Base-by-base conservation (phyloP, 1,284 basidiomycete genomes). In the Paramarasmius palmivorus region DNA sequence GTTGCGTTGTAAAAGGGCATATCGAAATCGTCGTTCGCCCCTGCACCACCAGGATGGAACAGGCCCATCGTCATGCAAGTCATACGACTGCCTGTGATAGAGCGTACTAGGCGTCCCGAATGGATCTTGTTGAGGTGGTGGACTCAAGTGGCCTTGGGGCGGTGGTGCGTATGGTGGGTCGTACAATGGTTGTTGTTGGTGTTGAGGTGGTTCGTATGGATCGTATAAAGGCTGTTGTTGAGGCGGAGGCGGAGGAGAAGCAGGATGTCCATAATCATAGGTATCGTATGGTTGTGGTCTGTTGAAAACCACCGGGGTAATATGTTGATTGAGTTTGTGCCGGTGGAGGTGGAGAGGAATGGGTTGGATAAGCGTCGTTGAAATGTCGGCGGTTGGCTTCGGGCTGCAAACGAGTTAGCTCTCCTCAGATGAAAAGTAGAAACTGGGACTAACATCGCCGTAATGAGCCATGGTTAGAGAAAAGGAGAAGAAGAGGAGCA, bases 301-400 rank as follows among this genome's bases (percentile, higher is more conserved):
- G 48, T 40, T 29, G 59, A 50, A 10, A 61, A 2, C 54, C 49
- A 38, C 58, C 59, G 9, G 57, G 60, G 35, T 60, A 59, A 26
- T 48, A 42, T 19, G 36, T 50, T 32, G 51, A 52, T 14, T 51
- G 56, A 32, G 50, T 50, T 22, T 45, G 55, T 15, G 52, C 70
- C 68, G 36, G 68, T 65, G 14, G 70, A 58, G 37, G 67, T 60
- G 17, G 53, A 37, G 29, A 19, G n/a, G 42, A 8, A 58, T 80
- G 77, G 10, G 75, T 73, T 54, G 65, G 66, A 61, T 80, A 82
- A 2, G 82, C 81, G 55, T 86, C 83, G 59, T 83, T 83, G 63
- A 82, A 83, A 52, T 74, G 75, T 36, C 77, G 65, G 15, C 68
- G 72, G 56, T 83, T 82, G 7, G 73, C 77, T 63, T 86, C 83